Evolutionary conservation across 2,329 filamentous ascomycete genomes (phyloP), one percentile per base, ranked within the genome.

Genomic region (Ascochyta rabiei): DNA sequence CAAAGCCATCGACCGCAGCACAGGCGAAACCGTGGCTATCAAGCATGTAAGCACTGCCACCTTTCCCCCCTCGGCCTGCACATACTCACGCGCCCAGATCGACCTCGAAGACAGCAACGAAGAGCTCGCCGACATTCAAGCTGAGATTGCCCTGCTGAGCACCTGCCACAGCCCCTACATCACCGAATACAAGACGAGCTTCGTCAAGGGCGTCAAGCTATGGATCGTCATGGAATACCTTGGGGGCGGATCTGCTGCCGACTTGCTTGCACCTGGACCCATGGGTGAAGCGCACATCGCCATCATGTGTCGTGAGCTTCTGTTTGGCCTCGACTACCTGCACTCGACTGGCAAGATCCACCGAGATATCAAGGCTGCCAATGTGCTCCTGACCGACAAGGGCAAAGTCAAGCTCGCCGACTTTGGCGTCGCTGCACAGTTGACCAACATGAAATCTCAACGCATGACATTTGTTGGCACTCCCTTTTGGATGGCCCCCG

Each of bases 211-310:
- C 23, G 90, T 93, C 74, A 99, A 98, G 78, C 80, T 99, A 81
- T 99, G 95, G 95, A 99, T 99, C 71, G 91, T 98, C 54, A 99
- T 99, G 95, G 95, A 99, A 76, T 99, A 89, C 71, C 81, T 99
- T 10, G 95, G 95, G 6, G 95, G 95, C 60, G 95, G 95, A 35
- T 98, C 95, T 16, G 97, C 95, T 74, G 82, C 97, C 62, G 95
- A 99, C 75, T 76, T 99, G 81, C 82, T 98, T 60, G 96, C 96
- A 87, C 90, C 93, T 15, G 93, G 90, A 42, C 85, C 87, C 51
- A 96, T 99, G 75, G 87, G 85, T 70, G 95, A 99, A 81, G 82
- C 85, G 13, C 92, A 98, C 71, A 96, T 97, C 63, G 92, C 93
- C 61, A 93, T 98, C 73, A 88, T 98, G 69, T 96, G 93, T 75